Evolutionary conservation across 140 eudicot species (phyloP).

Genomic region (Oenanthe javanica): DNA sequence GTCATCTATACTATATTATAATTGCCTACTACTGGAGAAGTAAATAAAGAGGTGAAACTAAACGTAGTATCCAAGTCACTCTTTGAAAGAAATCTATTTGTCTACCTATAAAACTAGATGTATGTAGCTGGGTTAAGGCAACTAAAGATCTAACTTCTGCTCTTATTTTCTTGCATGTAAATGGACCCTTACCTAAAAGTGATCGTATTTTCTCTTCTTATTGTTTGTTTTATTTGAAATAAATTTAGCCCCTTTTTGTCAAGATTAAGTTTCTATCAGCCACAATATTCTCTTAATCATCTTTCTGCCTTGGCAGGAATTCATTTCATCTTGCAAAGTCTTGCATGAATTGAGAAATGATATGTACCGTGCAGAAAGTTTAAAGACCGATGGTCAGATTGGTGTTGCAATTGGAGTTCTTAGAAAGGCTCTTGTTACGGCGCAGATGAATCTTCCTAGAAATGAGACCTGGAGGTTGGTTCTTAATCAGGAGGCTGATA

Average conservation of each 20-base stretch:
- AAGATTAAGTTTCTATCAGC: neutral
- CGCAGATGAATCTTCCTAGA: constrained; percentile 29
- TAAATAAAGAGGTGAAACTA: neutral
- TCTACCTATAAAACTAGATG: neutral
- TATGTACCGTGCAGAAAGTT: constrained; percentile 42
- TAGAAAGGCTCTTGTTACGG: constrained; percentile 22
- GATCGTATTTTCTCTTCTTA: neutral
- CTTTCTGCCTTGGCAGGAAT: constrained; percentile 40
- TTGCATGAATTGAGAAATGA: constrained; percentile 49
- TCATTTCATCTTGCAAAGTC: constrained; percentile 30
- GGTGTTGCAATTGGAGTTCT: constrained; percentile 59
- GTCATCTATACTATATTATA: neutral
- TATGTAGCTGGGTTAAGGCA: neutral
- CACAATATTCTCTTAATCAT: neutral
- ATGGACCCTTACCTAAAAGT: neutral
- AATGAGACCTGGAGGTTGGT: constrained; percentile 48
- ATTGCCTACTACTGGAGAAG: constrained; percentile 5
- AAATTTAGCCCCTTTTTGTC: neutral
- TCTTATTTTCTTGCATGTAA: neutral
- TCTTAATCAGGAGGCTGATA: constrained; percentile 34
- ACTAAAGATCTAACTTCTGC: neutral
- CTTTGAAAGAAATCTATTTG: neutral
- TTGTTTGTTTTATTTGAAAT: neutral
- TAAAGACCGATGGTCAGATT: constrained; percentile 35
- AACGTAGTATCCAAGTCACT: neutral